phyloP scores from a whole-genome alignment of 805 yeast species.

The Nakazawaea ishiwadae region DNA sequence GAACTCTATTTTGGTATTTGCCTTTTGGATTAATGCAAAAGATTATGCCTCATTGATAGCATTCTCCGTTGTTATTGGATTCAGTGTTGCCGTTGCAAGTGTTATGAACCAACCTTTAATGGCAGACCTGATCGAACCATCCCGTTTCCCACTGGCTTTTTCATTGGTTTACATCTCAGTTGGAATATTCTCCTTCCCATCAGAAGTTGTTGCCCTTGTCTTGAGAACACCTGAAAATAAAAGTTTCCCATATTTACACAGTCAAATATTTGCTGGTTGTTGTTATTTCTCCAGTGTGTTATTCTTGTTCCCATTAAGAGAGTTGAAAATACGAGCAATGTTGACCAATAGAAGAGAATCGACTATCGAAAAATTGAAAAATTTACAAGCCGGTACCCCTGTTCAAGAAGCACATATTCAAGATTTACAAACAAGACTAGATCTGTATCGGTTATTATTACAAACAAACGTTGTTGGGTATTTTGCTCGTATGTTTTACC shows the following conservation, averaged over 20 bases:
- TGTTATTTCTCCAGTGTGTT: constrained; percentile 38
- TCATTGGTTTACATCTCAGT: constrained; percentile 21
- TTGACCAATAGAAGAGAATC: constrained; percentile 22
- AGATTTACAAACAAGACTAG: constrained; percentile 1
- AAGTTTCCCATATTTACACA: constrained; percentile 44
- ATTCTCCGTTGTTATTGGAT: constrained; percentile 40
- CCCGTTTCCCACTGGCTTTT: constrained; percentile 24
- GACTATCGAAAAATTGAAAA: constrained; percentile 1
- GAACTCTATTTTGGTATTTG: constrained; percentile 34
- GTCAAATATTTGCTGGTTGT: constrained; percentile 58
- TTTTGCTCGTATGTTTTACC: constrained; percentile 21
- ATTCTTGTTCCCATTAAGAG: constrained; percentile 46
- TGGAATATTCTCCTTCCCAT: constrained; percentile 26
- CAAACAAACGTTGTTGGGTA: constrained; percentile 10
- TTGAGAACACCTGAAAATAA: constrained; percentile 19
- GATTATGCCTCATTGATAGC: constrained; percentile 36
- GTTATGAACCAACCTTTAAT: constrained; percentile 30
- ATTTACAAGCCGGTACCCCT: constrained; percentile 1
- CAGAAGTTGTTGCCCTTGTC: constrained; percentile 28
- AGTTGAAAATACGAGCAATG: constrained; percentile 44
- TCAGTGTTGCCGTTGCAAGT: constrained; percentile 42
- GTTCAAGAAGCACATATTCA: too few species aligned
- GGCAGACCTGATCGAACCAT: constrained; percentile 29
- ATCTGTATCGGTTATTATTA: constrained; percentile 3
- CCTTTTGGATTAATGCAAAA: constrained; percentile 45